Evolutionary conservation across 225 moss, liverwort and hornwort genomes (phyloP).

Genomic region (Rhytidiadelphus loreus): DNA sequence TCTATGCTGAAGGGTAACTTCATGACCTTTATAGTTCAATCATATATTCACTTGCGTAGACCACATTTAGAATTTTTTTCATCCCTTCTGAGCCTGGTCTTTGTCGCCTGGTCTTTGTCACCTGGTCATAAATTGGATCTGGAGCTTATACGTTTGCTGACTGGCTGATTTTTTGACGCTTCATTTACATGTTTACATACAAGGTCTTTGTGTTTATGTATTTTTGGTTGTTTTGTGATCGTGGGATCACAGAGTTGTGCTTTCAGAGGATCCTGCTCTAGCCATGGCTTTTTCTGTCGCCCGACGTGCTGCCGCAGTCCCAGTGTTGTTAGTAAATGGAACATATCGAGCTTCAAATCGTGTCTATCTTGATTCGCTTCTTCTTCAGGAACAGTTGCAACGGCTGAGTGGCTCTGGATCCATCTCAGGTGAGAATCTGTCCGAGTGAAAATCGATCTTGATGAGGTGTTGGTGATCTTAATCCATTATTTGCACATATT

Average conservation of each 20-base stretch:
- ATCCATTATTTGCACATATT: neutral
- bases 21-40: neutral
- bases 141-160: neutral
- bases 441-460: neutral
- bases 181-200: neutral
- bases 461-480: neutral
- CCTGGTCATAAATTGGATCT: neutral
- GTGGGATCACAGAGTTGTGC: conserved; percentile 38
- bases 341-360: conserved; percentile 76
- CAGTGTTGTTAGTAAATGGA: conserved; percentile 77
- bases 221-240: neutral
- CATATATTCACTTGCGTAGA: neutral
- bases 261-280: conserved; percentile 86
- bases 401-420: conserved; percentile 37
- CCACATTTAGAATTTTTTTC: neutral
- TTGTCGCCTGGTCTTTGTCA: neutral
- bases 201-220: neutral
- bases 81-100: neutral
- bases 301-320: conserved; percentile 80
- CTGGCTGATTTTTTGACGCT: neutral
- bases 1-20: neutral
- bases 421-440: conserved; percentile 19
- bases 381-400: conserved; percentile 87
- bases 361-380: conserved; percentile 84
- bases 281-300: conserved; percentile 93